Percentiles rank a stretch among this genome's conserved stretches.
These are phyloP conservation scores for Phytophthora nicotianae DNA, from an alignment of 352 stramenopile species.

Conservation along the genomic window DNA sequence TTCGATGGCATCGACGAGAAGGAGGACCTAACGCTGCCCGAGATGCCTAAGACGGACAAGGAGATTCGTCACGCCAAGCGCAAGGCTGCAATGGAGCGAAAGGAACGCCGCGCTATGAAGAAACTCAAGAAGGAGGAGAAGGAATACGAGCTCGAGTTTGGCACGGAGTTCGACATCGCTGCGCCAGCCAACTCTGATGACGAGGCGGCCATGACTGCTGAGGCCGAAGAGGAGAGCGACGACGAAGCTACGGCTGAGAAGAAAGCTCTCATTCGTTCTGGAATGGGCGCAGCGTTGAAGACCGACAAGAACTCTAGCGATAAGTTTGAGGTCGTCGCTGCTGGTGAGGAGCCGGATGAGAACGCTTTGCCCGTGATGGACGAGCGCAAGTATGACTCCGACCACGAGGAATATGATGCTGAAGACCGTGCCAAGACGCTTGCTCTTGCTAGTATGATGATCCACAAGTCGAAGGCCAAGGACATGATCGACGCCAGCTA, in stretches of 20 bases:
- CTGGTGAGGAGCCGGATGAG: constrained; percentile 55
- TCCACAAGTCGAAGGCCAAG: constrained; percentile 96
- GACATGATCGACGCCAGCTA: constrained; percentile 98
- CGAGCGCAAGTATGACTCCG: constrained; percentile 94
- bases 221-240: constrained; percentile 52
- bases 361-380: constrained; percentile 71
- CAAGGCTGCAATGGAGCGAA: constrained; percentile 92
- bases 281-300: constrained; percentile 77
- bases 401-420: constrained; percentile 97
- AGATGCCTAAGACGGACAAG: constrained; percentile 99
- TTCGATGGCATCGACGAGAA: constrained; percentile 80
- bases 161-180: constrained; percentile 70
- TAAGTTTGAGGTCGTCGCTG: constrained; percentile 57
- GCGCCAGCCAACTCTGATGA: constrained; percentile 51
- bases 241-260: constrained; percentile 67
- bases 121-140: constrained; percentile 87
- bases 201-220: constrained; percentile 39
- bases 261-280: constrained; percentile 84
- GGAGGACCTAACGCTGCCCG: constrained; percentile 45
- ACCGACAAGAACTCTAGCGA: constrained; percentile 20
- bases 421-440: constrained; percentile 96
- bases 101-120: constrained; percentile 85
- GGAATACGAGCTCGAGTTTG: constrained; percentile 83
- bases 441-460: constrained; percentile 98
- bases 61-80: constrained; percentile 97